Evolutionary conservation across 2,329 filamentous ascomycete species (phyloP).

Genomic region (Dichotomopilus funicola): DNA sequence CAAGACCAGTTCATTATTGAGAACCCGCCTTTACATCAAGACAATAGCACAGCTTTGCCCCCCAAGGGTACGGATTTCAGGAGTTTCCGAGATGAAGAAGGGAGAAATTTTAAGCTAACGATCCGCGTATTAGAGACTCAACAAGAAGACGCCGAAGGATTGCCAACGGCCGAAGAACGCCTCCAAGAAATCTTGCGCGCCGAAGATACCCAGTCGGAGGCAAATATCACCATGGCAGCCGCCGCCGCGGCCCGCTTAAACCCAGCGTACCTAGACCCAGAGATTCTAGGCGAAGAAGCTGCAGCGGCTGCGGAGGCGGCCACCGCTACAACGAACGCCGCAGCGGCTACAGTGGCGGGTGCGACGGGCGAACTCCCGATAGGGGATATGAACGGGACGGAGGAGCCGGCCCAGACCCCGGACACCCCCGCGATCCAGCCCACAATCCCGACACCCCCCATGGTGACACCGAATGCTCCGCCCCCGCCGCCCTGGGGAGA

Average conservation of each 20-base stretch:
- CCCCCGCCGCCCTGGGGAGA: constrained; percentile 49
- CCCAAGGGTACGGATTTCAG: constrained; percentile 31
- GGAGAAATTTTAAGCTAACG: neutral
- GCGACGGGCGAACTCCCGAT: constrained; percentile 14
- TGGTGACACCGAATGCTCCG: constrained; percentile 16
- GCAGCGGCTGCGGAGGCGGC: constrained; percentile 21
- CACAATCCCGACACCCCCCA: constrained; percentile 14
- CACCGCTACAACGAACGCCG: constrained; percentile 17
- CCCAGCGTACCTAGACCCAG: constrained; percentile 48
- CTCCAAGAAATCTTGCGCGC: constrained; percentile 40
- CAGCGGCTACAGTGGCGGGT: constrained; percentile 15
- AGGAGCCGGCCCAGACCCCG: constrained; percentile 7
- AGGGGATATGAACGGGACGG: constrained; percentile 15
- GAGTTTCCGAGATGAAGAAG: neutral
- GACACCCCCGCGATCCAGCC: neutral
- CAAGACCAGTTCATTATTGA: constrained; percentile 55
- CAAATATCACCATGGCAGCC: constrained; percentile 50
- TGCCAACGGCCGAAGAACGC: constrained; percentile 43
- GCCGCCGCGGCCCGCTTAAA: constrained; percentile 51
- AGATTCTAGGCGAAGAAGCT: constrained; percentile 27
- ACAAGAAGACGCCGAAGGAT: constrained; percentile 21
- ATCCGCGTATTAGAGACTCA: constrained; percentile 11
- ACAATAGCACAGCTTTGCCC: constrained; percentile 31
- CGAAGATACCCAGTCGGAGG: constrained; percentile 35
- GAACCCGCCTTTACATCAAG: constrained; percentile 47